Conservation (phyloP, 164 flowering plant genomes). For the Kalanchoe fedtschenkoi region DNA sequence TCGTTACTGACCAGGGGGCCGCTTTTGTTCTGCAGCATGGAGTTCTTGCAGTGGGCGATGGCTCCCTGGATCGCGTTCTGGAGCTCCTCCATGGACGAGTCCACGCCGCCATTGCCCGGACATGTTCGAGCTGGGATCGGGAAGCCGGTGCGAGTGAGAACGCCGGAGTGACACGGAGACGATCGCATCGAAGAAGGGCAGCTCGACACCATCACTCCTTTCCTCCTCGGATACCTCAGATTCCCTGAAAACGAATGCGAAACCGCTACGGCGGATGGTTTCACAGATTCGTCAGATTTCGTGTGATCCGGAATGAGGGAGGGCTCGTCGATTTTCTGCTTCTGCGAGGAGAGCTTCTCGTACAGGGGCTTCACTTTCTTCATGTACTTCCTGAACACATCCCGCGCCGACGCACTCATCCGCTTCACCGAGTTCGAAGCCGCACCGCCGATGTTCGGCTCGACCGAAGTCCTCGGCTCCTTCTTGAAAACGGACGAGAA, state of each 20-base stretch:
- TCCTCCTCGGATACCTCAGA: conserved; percentile 49
- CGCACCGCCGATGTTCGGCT: conserved; percentile 4
- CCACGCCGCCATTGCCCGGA: conserved; percentile 4
- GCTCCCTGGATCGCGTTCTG: conserved; percentile 98
- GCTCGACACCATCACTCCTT: conserved; percentile 43
- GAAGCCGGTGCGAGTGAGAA: conserved; percentile 25
- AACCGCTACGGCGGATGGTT: conserved; percentile 9
- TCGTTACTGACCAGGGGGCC: conserved; percentile 24
- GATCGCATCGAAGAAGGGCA: conserved; percentile 92
- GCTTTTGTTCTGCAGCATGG: conserved; percentile 45
- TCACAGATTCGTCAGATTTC: conserved; percentile 14
- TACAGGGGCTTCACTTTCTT: conserved; percentile 84
- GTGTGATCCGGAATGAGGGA: background rate
- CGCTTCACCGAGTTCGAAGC: conserved; percentile 21
- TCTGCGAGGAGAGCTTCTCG: conserved; percentile 58
- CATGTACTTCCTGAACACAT: conserved; percentile 64
- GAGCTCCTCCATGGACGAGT: conserved; percentile 88
- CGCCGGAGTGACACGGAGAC: conserved; percentile 83
- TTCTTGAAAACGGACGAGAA: conserved; percentile 68
- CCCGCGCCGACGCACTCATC: conserved; percentile 47
- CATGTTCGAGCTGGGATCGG: background rate
- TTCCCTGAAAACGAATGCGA: conserved; percentile 77
- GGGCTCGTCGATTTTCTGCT: conserved; percentile 28
- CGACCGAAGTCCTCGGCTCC: conserved; percentile 19
- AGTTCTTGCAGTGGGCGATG: conserved; percentile 91